Evolutionary conservation across 495 filamentous ascomycete genomes (phyloP).

Genomic region (Rostrohypoxylon terebratum): DNA sequence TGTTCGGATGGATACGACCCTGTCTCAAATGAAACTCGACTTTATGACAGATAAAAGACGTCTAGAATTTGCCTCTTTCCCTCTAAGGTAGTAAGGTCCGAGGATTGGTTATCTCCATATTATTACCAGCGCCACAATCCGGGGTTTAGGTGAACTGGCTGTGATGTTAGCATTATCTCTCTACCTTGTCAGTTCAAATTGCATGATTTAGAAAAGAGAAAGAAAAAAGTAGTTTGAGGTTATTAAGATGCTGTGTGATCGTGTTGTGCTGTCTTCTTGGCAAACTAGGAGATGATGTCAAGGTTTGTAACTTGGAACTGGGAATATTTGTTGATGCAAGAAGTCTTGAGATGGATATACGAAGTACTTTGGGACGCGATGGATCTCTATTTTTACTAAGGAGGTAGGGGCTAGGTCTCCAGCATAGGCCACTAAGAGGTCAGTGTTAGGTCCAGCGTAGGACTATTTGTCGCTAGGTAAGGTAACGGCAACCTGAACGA

Average conservation of each 20-base stretch:
- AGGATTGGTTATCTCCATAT: constrained; percentile 39
- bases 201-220: neutral
- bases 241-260: neutral
- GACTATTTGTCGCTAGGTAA: constrained; percentile 4
- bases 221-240: neutral
- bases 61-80: constrained; percentile 31
- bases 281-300: neutral
- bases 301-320: constrained; percentile 13
- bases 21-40: constrained; percentile 11
- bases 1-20: constrained; percentile 29
- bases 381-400: constrained; percentile 31
- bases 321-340: constrained; percentile 3
- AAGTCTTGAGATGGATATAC: constrained; percentile 16
- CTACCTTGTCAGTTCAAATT: constrained; percentile 1
- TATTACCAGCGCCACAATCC: constrained; percentile 31
- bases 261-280: neutral
- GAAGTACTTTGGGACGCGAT: neutral
- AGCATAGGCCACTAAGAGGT: constrained; percentile 20
- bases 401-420: constrained; percentile 21
- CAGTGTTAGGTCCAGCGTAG: constrained; percentile 6
- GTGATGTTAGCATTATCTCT: neutral
- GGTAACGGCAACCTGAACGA: constrained; percentile 14
- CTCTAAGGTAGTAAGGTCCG: constrained; percentile 39
- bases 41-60: neutral
- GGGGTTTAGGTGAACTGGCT: constrained; percentile 6